Conservation (phyloP, 108 stramenopile genomes). For the Thalassiosira profunda region DNA sequence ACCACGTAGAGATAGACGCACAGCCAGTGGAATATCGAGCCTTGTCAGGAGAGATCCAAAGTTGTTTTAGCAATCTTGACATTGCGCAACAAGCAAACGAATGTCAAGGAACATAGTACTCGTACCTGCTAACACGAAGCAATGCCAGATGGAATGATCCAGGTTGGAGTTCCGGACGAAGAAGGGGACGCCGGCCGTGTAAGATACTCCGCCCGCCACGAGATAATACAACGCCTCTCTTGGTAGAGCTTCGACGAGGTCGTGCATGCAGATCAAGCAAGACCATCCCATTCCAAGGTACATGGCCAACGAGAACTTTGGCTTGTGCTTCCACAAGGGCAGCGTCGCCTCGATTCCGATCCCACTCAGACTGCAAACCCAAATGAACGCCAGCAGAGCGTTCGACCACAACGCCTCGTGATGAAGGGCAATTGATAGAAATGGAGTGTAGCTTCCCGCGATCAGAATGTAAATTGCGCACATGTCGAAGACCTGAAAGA, state of each 20-base stretch:
- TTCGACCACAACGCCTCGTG: slow-evolving; percentile 65
- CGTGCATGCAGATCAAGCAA: slow-evolving; percentile 63
- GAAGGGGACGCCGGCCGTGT: slow-evolving; percentile 88
- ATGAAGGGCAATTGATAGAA: slow-evolving; percentile 77
- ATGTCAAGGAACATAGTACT: too few relatives aligned
- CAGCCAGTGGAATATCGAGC: slow-evolving; percentile 77
- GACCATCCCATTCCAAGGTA: slow-evolving; percentile 92
- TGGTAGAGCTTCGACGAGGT: slow-evolving; percentile 56
- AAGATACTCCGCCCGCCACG: slow-evolving; percentile 80
- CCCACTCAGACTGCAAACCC: slow-evolving; percentile 78
- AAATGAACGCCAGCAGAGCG: slow-evolving; percentile 81
- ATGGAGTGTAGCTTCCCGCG: slow-evolving; percentile 97
- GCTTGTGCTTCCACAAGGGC: slow-evolving; percentile 61
- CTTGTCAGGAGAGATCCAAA: not conserved
- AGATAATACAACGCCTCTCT: slow-evolving; percentile 48
- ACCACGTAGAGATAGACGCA: slow-evolving; percentile 73
- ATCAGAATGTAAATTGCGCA: slow-evolving; percentile 97
- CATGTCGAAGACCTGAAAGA: slow-evolving; percentile 90
- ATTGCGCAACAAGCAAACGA: not conserved
- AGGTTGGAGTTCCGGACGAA: slow-evolving; percentile 86
- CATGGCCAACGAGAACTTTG: slow-evolving; percentile 69
- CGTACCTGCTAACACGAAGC: slow-evolving; percentile 80
- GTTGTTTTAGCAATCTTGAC: not conserved
- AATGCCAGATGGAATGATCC: slow-evolving; percentile 89
- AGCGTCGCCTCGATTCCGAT: slow-evolving; percentile 70